Evolutionary conservation across 2,329 filamentous ascomycete species (phyloP), one percentile per base, ranked within the genome.

Genomic region (Chrysosporium keratinophilum): DNA sequence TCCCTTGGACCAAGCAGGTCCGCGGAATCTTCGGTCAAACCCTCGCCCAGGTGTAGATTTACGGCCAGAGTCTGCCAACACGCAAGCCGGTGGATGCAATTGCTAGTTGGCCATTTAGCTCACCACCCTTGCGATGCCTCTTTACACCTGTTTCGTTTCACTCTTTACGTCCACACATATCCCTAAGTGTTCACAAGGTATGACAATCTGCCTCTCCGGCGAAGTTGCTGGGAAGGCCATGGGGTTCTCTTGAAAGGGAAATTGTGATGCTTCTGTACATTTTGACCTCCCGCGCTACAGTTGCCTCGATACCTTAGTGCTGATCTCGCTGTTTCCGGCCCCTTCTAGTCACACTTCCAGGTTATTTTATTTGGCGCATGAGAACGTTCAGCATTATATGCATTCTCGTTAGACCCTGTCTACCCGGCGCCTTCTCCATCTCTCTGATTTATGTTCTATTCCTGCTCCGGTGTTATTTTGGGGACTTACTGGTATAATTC

Each of bases 1-100:
- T 60, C 93, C 93, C 33, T 83, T 97, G 62, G 93, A 98, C 67
- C 93, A 97, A 73, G 90, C 84, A 49, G 91, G 90, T n/a, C 88
- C 91, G 59, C 82, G 91, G 68, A 90, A 90, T 69, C 78, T 90
- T 67, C 79, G 90, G 63, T 73, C 79, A 55, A 79, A 78, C 59
- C 76, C 79, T 60, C 75, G 80, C 60, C 75, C 78, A 54, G 83
- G 83, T 51, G 84, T 87, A 37, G 82, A 87, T 68, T 72, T 87
- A 59, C 77, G 82, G 62, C 79, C 79, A 35, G 78, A 83, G 65
- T 74, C 80, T 52, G 76, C 81, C 60, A 75, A 74, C 54, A 81
- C 81, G 54, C 78, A 82, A 66, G 76, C 76, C 17, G 77, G 74
- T 56, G 74, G 76, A 45, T 87, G 83, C 73, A 80, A 81, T 65